Evolutionary conservation across 75 land plant species (phyloP), one percentile per base, ranked within the genome.

Genomic region (Ceratopteris richardii): DNA sequence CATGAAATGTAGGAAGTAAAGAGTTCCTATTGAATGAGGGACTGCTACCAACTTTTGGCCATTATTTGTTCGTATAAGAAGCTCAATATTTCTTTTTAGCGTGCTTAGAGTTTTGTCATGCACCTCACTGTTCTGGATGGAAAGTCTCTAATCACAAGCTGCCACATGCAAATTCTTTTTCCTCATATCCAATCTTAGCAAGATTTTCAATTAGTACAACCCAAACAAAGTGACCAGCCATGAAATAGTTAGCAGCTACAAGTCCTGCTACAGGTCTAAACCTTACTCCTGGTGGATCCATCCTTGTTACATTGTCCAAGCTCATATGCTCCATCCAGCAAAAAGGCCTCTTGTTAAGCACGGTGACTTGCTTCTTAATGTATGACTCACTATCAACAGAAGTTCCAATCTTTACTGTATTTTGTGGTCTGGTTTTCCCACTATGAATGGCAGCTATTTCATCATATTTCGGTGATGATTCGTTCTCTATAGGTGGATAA

Each of bases 321-420:
- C 82, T 73, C 86, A 91, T 77, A 62, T 91, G 97, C 62, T 91
- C 94, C 51, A 85, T 79, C 97, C 97, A 91, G 68, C 97, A 91
- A 12, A 69, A 77, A 24, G 97, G 97, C 69, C 97, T 91, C n/a
- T n/a, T n/a, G n/a, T n/a, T n/a, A n/a, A n/a, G n/a, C n/a, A n/a
- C n/a, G n/a, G n/a, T n/a, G n/a, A n/a, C n/a, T n/a, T n/a, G n/a
- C n/a, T n/a, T n/a, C n/a, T n/a, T n/a, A n/a, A n/a, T n/a, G n/a
- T n/a, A n/a, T n/a, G n/a, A n/a, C n/a, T n/a, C n/a, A n/a, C n/a
- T n/a, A n/a, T n/a, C n/a, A n/a, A n/a, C n/a, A n/a, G n/a, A n/a
- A n/a, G n/a, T n/a, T n/a, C n/a, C n/a, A n/a, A n/a, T n/a, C n/a
- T n/a, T n/a, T n/a, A n/a, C n/a, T n/a, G n/a, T n/a, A n/a, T n/a